Evolutionary conservation across 2,329 filamentous ascomycete species (phyloP).

Genomic region (Cladosporium sp.): DNA sequence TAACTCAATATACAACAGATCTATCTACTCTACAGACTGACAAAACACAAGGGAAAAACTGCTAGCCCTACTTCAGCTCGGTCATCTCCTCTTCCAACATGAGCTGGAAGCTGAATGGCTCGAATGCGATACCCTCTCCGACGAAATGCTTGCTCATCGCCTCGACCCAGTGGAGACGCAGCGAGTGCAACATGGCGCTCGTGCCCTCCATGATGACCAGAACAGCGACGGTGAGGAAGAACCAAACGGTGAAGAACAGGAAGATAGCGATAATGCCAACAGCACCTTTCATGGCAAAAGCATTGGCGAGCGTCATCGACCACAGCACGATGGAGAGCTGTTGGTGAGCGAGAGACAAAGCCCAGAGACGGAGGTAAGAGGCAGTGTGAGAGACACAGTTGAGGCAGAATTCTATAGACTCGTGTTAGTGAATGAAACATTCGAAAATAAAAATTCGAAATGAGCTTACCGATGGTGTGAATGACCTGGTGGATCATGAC

Average conservation of each 20-base stretch:
- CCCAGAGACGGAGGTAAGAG: conserved; percentile 98
- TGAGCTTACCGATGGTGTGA: conserved; percentile 84
- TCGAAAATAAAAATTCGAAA: neutral
- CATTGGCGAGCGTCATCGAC: conserved; percentile 87
- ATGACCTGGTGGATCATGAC: conserved; percentile 99
- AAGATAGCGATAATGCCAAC: conserved; percentile 79
- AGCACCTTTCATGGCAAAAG: conserved; percentile 62
- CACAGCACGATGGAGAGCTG: conserved; percentile 95
- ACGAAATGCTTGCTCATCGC: conserved; percentile 98
- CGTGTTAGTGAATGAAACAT: neutral
- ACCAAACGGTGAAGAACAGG: conserved; percentile 83
- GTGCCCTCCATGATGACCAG: conserved; percentile 95
- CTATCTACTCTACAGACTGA: conserved; percentile 18
- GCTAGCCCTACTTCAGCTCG: conserved; percentile 35
- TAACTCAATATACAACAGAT: conserved; percentile 16
- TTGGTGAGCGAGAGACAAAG: conserved; percentile 93
- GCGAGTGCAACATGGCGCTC: conserved; percentile 89
- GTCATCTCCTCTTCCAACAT: conserved; percentile 75
- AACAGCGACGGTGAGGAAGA: conserved; percentile 75
- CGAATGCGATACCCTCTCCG: conserved; percentile 78
- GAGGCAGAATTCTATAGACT: conserved; percentile 76
- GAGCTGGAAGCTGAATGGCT: conserved; percentile 83
- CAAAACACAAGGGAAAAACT: conserved; percentile 9
- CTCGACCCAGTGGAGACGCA: conserved; percentile 94
- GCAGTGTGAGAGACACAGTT: conserved; percentile 99